Evolutionary conservation across 2,329 filamentous ascomycete genomes (phyloP), one percentile per base, ranked within the genome.

Genomic region (Fusarium irregulare): DNA sequence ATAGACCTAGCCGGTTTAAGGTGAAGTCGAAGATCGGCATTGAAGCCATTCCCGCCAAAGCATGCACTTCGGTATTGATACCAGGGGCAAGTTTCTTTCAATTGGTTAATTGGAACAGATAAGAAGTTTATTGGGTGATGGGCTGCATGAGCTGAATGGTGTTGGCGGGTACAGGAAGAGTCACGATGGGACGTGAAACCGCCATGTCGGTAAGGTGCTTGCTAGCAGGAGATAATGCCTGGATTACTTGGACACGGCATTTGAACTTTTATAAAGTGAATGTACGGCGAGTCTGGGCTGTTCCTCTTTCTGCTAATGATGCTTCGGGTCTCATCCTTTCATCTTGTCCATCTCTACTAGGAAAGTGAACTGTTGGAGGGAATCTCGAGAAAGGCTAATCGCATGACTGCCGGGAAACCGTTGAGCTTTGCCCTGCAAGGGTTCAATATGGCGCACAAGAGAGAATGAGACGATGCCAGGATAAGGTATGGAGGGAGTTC

Each of bases 131-230:
- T 56, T 53, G 34, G 46, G n/a, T 34, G 37, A 10, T 27, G 12
- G 16, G 30, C 23, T 71, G 68, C 71, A 66, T 62, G 64, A 72
- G 72, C 72, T 75, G 72, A 72, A 63, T 12, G 64, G 32, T 51
- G 23, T 45, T 54, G 55, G 57, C 57, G 46, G 65, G 49, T 67
- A 28, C 28, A 37, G 14, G 37, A 34, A 60, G 67, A 48, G 48
- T 54, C 72, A 70, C 64, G 60, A 64, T 61, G 44, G 13, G 14
- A 58, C 47, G 54, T 57, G 50, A 73, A 73, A 74, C 58, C 54
- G 55, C 65, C 57, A 65, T 68, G 23, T 47, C 54, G 60, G 56
- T 57, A 58, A 46, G 51, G 28, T 23, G 30, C 13, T n/a, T 45
- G 7, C 5, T 8, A 12, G 7, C 5, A 32, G 13, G 21, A 25